Conservation (phyloP, 345 rosid genomes). For the Firmiana major region DNA sequence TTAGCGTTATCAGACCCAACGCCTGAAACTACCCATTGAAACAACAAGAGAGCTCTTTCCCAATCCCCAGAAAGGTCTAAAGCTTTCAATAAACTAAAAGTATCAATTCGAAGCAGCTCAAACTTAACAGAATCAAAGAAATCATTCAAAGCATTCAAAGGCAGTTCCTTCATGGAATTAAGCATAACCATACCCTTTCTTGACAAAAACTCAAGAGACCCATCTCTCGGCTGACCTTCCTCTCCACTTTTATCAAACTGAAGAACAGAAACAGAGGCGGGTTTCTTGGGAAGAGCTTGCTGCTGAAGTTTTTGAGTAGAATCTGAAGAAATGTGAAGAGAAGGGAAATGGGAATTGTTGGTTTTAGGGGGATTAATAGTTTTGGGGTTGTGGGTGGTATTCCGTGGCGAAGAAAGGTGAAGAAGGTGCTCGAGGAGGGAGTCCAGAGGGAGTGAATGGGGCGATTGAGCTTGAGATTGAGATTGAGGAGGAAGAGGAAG, state of each 20-base stretch:
- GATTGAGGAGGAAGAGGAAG: constrained; percentile 51
- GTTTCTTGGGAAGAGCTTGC: constrained; percentile 23
- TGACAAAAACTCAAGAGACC: constrained; percentile 47
- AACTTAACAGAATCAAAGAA: constrained; percentile 47
- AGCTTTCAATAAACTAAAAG: constrained; percentile 57
- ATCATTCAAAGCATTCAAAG: constrained; percentile 41
- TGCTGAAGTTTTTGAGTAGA: constrained; percentile 30
- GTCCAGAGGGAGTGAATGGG: constrained; percentile 57
- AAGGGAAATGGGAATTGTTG: constrained; percentile 32
- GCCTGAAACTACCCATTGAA: constrained; percentile 59
- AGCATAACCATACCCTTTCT: constrained; percentile 44
- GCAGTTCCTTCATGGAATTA: constrained; percentile 48
- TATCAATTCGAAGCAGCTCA: constrained; percentile 60
- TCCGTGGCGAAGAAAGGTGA: constrained; percentile 54
- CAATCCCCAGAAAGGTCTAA: constrained; percentile 64
- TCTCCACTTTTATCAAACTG: constrained; percentile 26
- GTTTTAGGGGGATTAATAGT: constrained; percentile 8
- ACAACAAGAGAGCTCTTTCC: constrained; percentile 62
- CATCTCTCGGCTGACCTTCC: constrained; percentile 22
- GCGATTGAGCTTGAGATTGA: constrained; percentile 22
- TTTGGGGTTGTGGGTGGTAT: constrained; percentile 9
- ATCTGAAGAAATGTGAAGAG: constrained; percentile 37
- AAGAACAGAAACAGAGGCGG: constrained; percentile 28
- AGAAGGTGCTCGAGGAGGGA: constrained; percentile 76
- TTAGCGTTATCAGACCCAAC: constrained; percentile 26